These are phyloP conservation scores for Microbotryum scabiosae DNA, from an alignment of 1,284 basidiomycete genomes.

Conservation along the genomic window DNA sequence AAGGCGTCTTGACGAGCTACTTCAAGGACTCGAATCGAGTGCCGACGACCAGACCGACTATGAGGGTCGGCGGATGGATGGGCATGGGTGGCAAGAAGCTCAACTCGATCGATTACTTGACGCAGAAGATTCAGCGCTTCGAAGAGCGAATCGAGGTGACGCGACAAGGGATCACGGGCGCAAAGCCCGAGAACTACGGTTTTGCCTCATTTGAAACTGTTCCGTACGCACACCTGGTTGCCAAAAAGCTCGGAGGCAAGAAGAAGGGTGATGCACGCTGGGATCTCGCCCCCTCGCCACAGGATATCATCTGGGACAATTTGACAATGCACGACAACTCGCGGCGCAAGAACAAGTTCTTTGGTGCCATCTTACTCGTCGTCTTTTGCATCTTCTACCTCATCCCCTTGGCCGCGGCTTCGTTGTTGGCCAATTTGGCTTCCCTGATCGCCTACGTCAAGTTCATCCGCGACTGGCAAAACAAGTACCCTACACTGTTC, in stretches of 20 bases:
- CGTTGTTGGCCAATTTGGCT: constrained; percentile 45
- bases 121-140: constrained; percentile 51
- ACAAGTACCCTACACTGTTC: constrained; percentile 29
- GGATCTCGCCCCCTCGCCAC: constrained; percentile 54
- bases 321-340: constrained; percentile 63
- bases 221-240: constrained; percentile 78
- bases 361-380: constrained; percentile 67
- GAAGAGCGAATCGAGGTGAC: constrained; percentile 61
- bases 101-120: constrained; percentile 64
- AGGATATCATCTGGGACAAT: constrained; percentile 67
- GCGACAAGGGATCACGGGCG: constrained; percentile 27
- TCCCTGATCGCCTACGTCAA: constrained; percentile 51
- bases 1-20: constrained; percentile 72
- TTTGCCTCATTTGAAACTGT: constrained; percentile 81
- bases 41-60: constrained; percentile 62
- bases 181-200: constrained; percentile 70
- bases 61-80: constrained; percentile 60
- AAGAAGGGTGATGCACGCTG: constrained; percentile 63
- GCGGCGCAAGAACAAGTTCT: constrained; percentile 55
- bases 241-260: constrained; percentile 57
- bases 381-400: constrained; percentile 77
- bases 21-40: constrained; percentile 64
- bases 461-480: constrained; percentile 62
- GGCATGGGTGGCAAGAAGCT: constrained; percentile 66
- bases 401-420: constrained; percentile 71